Evolutionary conservation across 345 rosid species (phyloP).

Genomic region (Hirschfeldia incana): DNA sequence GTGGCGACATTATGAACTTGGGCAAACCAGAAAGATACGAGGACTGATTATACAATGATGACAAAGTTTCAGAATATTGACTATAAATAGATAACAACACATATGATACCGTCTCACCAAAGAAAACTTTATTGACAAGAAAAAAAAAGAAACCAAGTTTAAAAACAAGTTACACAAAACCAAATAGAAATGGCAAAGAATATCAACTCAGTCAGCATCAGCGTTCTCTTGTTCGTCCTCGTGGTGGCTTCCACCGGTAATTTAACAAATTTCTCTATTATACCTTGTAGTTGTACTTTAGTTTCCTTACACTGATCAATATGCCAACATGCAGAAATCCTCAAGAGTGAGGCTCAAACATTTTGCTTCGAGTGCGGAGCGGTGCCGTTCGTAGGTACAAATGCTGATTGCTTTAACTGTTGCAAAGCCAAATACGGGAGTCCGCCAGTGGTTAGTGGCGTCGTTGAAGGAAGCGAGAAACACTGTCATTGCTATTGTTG

Average conservation of each 20-base stretch:
- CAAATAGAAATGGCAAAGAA: neutral
- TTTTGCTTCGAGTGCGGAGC: neutral
- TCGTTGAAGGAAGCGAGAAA: neutral
- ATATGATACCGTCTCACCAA: neutral
- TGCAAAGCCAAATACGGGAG: neutral
- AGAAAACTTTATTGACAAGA: neutral
- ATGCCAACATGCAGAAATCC: neutral
- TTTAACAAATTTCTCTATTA: neutral
- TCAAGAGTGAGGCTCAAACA: neutral
- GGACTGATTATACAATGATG: neutral
- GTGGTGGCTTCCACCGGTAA: neutral
- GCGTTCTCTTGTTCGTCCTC: neutral
- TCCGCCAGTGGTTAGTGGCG: neutral
- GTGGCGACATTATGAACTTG: neutral
- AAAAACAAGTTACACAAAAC: neutral
- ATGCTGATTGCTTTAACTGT: neutral
- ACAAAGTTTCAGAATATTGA: neutral
- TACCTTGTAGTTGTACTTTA: neutral
- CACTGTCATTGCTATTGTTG: slow-evolving; percentile 24
- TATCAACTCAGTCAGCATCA: neutral
- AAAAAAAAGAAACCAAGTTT: neutral
- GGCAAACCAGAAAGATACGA: neutral
- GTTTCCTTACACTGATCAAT: neutral
- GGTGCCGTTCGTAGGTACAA: neutral
- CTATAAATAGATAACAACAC: neutral